phyloP scores from a whole-genome alignment of 2,329 filamentous ascomycete species.

The Paramyrothecium roridum region DNA sequence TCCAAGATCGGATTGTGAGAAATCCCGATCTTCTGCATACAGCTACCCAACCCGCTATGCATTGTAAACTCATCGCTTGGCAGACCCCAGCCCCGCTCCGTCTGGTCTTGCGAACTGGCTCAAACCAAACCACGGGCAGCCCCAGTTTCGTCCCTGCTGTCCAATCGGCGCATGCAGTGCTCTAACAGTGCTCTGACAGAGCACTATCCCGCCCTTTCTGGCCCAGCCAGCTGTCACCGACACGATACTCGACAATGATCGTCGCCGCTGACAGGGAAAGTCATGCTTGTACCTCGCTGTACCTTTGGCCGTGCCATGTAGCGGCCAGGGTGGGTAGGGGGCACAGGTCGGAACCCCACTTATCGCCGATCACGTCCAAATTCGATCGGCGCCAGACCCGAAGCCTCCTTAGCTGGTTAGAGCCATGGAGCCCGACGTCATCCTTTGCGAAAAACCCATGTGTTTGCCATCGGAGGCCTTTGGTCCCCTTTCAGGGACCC shows the following conservation, averaged over 20 bases:
- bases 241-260: background rate
- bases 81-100: background rate
- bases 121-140: too few species aligned
- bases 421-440: constrained; percentile 11
- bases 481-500: constrained; percentile 3
- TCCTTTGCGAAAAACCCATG: constrained; percentile 9
- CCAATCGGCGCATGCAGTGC: too few species aligned
- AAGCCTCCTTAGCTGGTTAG: constrained; percentile 12
- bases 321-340: constrained; percentile 11
- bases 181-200: background rate
- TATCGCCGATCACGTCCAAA: constrained; percentile 27
- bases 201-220: background rate
- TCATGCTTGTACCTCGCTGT: background rate
- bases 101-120: background rate
- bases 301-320: constrained; percentile 1
- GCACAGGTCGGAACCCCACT: constrained; percentile 12
- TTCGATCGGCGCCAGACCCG: constrained; percentile 25
- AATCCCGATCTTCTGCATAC: background rate
- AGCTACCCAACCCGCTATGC: background rate
- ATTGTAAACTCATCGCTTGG: too few species aligned
- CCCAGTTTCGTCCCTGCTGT: too few species aligned
- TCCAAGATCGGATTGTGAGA: background rate
- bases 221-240: background rate
- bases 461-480: constrained; percentile 2
- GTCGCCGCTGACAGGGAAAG: background rate